These are phyloP conservation scores for Tetracentron sinense DNA, from an alignment of 164 flowering plant genomes.

Conservation along the genomic window DNA sequence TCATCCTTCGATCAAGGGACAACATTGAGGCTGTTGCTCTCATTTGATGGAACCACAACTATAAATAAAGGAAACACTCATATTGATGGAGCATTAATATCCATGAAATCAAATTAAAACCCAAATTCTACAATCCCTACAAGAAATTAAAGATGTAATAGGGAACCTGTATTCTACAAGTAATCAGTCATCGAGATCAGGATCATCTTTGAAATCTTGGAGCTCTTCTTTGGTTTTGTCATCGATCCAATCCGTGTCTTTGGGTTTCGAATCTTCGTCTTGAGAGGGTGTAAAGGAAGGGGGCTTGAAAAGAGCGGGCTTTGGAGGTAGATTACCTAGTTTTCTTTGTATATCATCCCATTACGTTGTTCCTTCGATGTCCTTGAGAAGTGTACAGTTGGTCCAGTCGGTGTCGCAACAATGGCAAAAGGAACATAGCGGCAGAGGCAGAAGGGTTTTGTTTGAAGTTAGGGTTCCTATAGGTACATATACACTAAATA, in stretches of 20 bases:
- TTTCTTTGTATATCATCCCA: constrained; percentile 95
- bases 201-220: constrained; percentile 86
- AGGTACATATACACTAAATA: no score
- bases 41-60: no score
- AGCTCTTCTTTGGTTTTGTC: constrained; percentile 75
- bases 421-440: no score
- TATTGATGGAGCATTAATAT: no score
- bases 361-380: constrained; percentile 85
- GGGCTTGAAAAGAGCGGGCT: constrained; percentile 86
- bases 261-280: constrained; percentile 54
- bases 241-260: constrained; percentile 72
- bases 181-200: constrained; percentile 79
- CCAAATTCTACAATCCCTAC: neutral
- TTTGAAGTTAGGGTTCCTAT: no score
- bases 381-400: no score
- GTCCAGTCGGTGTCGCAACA: no score
- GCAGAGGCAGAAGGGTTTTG: no score
- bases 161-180: constrained; percentile 86
- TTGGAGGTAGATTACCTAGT: constrained; percentile 74
- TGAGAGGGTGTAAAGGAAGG: constrained; percentile 62
- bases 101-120: neutral
- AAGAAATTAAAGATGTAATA: neutral
- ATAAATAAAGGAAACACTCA: no score
- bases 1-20: no score
- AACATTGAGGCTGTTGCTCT: no score